These are phyloP conservation scores for Hypoxylon cercidicola DNA, from an alignment of 495 filamentous ascomycete genomes.

Conservation along the genomic window DNA sequence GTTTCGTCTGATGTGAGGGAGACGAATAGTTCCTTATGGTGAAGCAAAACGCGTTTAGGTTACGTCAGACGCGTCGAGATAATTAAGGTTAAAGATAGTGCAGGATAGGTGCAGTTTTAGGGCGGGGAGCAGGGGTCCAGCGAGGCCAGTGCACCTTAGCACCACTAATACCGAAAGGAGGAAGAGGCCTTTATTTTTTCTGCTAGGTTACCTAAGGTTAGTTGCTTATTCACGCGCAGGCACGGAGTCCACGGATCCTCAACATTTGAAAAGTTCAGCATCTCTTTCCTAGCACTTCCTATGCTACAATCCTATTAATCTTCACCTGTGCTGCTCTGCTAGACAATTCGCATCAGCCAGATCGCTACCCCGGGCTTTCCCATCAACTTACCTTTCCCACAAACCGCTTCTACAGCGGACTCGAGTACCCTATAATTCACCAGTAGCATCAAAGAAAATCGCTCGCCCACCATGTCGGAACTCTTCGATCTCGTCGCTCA, in stretches of 20 bases:
- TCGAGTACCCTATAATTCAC: not conserved
- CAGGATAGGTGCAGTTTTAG: not conserved
- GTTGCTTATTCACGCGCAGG: conserved; percentile 19
- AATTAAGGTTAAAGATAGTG: conserved; percentile 30
- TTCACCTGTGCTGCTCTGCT: no score
- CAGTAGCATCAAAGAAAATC: conserved; percentile 12
- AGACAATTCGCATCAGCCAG: no score
- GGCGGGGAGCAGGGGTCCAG: not conserved
- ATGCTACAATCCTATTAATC: no score
- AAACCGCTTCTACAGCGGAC: not conserved
- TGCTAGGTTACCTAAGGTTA: not conserved
- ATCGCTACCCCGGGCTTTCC: no score
- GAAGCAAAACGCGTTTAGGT: conserved; percentile 20
- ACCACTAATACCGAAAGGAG: conserved; percentile 1
- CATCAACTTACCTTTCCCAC: no score
- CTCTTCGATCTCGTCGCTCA: conserved; percentile 46
- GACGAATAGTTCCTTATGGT: not conserved
- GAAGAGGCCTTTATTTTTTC: conserved; percentile 2
- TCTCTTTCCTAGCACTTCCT: no score
- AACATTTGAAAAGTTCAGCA: conserved; percentile 24
- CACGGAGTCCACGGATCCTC: conserved; percentile 3
- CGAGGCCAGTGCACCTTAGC: conserved; percentile 12
- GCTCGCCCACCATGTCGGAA: conserved; percentile 46
- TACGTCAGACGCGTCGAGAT: conserved; percentile 26
- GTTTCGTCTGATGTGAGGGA: conserved; percentile 5